Evolutionary conservation across 2,329 filamentous ascomycete genomes (phyloP).

Genomic region (Cladobotryum protrusum): DNA sequence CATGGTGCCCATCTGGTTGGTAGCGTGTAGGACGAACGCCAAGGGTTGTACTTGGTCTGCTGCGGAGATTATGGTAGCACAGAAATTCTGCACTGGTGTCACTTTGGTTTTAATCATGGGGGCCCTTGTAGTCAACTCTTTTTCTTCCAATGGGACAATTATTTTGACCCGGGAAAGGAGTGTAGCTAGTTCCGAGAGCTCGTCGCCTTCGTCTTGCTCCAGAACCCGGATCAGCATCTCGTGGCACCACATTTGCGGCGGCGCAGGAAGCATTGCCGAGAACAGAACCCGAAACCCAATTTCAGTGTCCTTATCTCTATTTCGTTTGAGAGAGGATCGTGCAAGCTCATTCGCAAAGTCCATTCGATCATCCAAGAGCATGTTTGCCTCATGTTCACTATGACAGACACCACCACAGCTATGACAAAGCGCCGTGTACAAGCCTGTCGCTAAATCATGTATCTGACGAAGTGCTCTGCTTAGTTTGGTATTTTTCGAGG

Average conservation of each 20-base stretch:
- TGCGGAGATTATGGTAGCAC: constrained; percentile 1
- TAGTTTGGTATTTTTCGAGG: background rate
- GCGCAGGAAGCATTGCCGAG: background rate
- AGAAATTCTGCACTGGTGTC: background rate
- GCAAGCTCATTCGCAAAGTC: background rate
- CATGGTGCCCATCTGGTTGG: background rate
- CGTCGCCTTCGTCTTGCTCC: background rate
- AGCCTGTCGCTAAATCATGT: constrained; percentile 1
- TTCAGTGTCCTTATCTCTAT: background rate
- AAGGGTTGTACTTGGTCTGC: background rate
- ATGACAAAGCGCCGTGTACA: constrained; percentile 3
- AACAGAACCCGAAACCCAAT: constrained; percentile 5
- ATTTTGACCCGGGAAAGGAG: background rate
- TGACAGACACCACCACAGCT: constrained; percentile 1
- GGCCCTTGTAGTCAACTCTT: background rate
- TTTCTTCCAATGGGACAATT: background rate
- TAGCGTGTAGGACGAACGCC: constrained; percentile 1
- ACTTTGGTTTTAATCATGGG: background rate
- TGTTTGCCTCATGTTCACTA: constrained; percentile 4
- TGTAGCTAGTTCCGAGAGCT: background rate
- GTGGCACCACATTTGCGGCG: background rate
- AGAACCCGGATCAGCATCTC: constrained; percentile 2
- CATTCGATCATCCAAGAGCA: constrained; percentile 7
- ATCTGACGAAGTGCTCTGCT: constrained; percentile 3
- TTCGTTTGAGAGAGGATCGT: background rate